Base-by-base conservation (phyloP, 1,284 basidiomycete species). In the Agaricales sp. region DNA sequence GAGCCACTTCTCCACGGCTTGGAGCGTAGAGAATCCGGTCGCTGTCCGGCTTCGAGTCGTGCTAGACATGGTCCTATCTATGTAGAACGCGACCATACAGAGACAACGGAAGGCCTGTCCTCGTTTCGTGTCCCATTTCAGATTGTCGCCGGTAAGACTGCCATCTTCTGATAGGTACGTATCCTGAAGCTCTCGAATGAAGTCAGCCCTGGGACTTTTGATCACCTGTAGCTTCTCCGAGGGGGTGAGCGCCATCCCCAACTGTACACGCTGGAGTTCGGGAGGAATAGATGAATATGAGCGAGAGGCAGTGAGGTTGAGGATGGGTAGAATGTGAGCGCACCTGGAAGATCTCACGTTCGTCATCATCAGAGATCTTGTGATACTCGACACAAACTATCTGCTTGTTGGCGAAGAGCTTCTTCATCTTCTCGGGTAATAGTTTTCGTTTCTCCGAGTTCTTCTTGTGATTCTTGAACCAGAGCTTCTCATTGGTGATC, bases 281-380 rank as follows among this genome's bases (percentile, higher is more conserved):
- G n/a, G n/a, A n/a, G n/a, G n/a, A 21, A 14, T 41, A 18, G 24
- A 30, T 54, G 6, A 49, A 8, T 35, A 26, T 2, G 20, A 1
- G 43, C 26, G 25, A 14, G 22, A n/a, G 37, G 22, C 20, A n/a
- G 3, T 23, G 25, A 14, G 23, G 16, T 21, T 2, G 16, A 22
- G 3, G 26, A 46, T 2, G 4, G 19, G 3, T 20, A 23, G 16
- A 25, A 8, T 18, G n/a, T n/a, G n/a, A n/a, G 45, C 67, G 43
- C 52, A 79, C 81, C 63, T 83, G 79, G 65, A 87, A 88, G n/a
- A 88, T 84, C 56, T 87, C 85, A 25, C 83, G 70, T 54, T 87
- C 82, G 30, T 78, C 73, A 2, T 65, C 63, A 45, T 78, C 74
- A 0, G 64, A 65, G 14, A 87, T 68, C 41, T 82, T 78, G 46